These are phyloP conservation scores for Silene coronaria DNA, from an alignment of 179 eudicot genomes.

Conservation along the genomic window DNA sequence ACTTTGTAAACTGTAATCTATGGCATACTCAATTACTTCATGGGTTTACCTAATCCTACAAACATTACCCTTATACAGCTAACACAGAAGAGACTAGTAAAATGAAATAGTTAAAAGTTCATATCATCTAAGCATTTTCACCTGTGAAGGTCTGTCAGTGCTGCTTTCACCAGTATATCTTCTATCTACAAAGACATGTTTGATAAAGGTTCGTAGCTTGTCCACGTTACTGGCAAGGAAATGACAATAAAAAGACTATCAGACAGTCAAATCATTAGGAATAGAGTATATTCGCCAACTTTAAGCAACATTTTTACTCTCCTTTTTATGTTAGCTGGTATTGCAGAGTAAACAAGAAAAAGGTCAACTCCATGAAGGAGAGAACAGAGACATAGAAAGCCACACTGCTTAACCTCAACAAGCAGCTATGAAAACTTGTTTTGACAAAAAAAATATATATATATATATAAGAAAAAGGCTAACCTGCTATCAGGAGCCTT, in stretches of 20 bases:
- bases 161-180: constrained; percentile 84
- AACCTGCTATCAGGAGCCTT: constrained; percentile 85
- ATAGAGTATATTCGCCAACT: not conserved
- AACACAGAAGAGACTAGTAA: not conserved
- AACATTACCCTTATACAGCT: not conserved
- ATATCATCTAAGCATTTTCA: constrained; percentile 46
- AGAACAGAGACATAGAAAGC: not conserved
- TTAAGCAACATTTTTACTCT: not conserved
- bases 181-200: constrained; percentile 90
- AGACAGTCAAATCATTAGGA: not conserved
- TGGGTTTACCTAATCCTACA: constrained; percentile 3
- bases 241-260: constrained; percentile 2
- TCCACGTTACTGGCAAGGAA: constrained; percentile 65
- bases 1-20: constrained; percentile 3
- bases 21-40: constrained; percentile 10
- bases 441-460: too few relatives aligned
- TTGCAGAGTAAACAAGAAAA: not conserved
- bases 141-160: constrained; percentile 60
- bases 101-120: not conserved
- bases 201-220: constrained; percentile 78
- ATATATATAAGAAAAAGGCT: too few relatives aligned
- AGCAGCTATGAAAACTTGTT: not conserved
- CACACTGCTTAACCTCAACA: not conserved
- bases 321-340: not conserved
- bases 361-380: not conserved